These are phyloP conservation scores for Diaporthe ilicicola DNA, from an alignment of 2,329 filamentous ascomycete genomes.

Conservation along the genomic window DNA sequence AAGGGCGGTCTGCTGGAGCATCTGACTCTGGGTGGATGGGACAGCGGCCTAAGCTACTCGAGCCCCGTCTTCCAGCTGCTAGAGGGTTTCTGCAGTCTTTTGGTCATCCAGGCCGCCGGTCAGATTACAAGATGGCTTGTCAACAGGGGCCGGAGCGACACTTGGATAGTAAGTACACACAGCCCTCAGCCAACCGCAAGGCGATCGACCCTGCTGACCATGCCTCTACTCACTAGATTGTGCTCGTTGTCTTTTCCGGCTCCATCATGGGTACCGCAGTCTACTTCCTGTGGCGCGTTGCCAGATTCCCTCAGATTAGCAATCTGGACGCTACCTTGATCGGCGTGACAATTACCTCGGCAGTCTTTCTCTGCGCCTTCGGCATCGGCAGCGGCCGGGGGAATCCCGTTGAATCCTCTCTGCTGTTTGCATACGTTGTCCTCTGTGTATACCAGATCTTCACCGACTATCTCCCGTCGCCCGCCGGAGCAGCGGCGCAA, in stretches of 20 bases:
- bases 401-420: slow-evolving; percentile 92
- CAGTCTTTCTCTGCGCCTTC: slow-evolving; percentile 91
- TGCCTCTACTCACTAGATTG: slow-evolving; percentile 68
- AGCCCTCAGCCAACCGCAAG: slow-evolving; percentile 10
- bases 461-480: slow-evolving; percentile 91
- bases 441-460: slow-evolving; percentile 99
- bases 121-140: slow-evolving; percentile 96
- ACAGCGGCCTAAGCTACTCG: slow-evolving; percentile 86
- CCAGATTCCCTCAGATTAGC: slow-evolving; percentile 90
- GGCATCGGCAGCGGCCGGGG: slow-evolving; percentile 93
- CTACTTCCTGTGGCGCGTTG: slow-evolving; percentile 96
- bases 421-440: slow-evolving; percentile 97
- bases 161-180: slow-evolving; percentile 81
- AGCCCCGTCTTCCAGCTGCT: slow-evolving; percentile 93
- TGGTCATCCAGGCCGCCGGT: slow-evolving; percentile 94
- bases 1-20: slow-evolving; percentile 82
- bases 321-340: slow-evolving; percentile 94
- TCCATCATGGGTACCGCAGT: slow-evolving; percentile 92
- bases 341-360: slow-evolving; percentile 90
- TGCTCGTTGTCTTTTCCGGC: slow-evolving; percentile 85
- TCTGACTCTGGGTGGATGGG: slow-evolving; percentile 85
- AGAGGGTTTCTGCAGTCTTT: slow-evolving; percentile 94
- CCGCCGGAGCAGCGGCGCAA: slow-evolving; percentile 56
- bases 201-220: slow-evolving; percentile 42
- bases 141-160: slow-evolving; percentile 91